Percentiles rank a stretch among this genome's conserved stretches.
Evolutionary conservation across 352 stramenopile species (phyloP).

Genomic region (Elongisporangium prolatum): DNA sequence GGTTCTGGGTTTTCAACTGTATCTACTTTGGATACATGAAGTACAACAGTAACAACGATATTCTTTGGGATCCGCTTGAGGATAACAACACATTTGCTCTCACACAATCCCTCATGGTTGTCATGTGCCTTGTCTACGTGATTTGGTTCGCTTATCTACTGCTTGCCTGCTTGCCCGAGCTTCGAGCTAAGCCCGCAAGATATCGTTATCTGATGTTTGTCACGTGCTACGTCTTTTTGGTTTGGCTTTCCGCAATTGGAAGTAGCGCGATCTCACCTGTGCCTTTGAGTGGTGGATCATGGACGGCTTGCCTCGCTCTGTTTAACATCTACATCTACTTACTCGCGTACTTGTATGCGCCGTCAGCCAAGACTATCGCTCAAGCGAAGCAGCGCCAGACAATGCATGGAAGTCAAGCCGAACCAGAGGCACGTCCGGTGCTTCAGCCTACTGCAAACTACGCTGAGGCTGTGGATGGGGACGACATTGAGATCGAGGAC

Average conservation of each 20-base stretch:
- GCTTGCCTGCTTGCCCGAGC: slow-evolving; percentile 31
- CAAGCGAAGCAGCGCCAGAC: slow-evolving; percentile 17
- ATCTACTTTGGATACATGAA: slow-evolving; percentile 61
- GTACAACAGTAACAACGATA: slow-evolving; percentile 55
- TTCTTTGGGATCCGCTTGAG: slow-evolving; percentile 34
- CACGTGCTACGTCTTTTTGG: slow-evolving; percentile 44
- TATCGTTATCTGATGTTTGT: slow-evolving; percentile 46
- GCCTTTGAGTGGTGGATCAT: slow-evolving; percentile 36
- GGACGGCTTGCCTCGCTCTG: slow-evolving; percentile 43
- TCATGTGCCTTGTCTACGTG: slow-evolving; percentile 44
- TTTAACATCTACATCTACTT: slow-evolving; percentile 63
- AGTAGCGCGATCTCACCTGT: slow-evolving; percentile 39
- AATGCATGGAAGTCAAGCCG: slow-evolving; percentile 7
- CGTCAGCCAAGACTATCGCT: slow-evolving; percentile 31
- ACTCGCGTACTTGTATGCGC: slow-evolving; percentile 52
- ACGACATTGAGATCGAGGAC: background rate
- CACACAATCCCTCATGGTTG: slow-evolving; percentile 25
- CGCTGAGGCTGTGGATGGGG: slow-evolving; percentile 2
- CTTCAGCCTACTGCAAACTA: slow-evolving; percentile 5
- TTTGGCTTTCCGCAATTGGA: slow-evolving; percentile 34
- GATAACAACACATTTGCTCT: slow-evolving; percentile 35
- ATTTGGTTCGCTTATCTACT: slow-evolving; percentile 40
- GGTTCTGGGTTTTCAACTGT: slow-evolving; percentile 52
- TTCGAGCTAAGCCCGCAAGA: slow-evolving; percentile 34
- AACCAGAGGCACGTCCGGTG: slow-evolving; percentile 19